Evolutionary conservation across 371 early-diverging fungal species (phyloP).

Genomic region (Saksenaea oblongispora): DNA sequence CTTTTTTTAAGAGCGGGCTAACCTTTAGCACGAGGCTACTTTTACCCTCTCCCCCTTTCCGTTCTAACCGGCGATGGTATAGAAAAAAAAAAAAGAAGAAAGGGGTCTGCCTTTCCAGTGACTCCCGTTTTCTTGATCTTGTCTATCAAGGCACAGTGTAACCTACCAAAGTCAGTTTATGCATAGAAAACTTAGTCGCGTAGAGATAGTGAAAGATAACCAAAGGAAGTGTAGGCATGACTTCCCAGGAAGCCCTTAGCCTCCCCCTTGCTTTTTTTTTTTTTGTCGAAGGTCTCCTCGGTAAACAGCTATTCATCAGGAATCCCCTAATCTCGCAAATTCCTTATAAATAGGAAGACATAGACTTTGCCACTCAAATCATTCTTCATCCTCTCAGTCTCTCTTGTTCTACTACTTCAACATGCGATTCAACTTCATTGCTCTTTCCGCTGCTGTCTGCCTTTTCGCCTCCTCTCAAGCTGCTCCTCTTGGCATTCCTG

Average conservation of each 20-base stretch:
- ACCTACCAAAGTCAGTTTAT: neutral
- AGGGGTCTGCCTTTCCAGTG: neutral
- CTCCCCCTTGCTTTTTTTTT: too few species aligned
- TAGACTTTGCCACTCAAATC: neutral
- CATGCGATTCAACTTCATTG: constrained; percentile 16
- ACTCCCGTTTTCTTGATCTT: neutral
- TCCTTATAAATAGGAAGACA: neutral
- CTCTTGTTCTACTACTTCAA: neutral
- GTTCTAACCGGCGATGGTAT: neutral
- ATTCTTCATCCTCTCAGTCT: neutral
- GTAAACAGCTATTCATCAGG: too few species aligned
- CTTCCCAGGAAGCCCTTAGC: too few species aligned
- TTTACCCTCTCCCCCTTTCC: neutral
- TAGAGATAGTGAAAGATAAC: too few species aligned
- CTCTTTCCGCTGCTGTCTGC: constrained; percentile 13
- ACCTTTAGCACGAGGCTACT: neutral
- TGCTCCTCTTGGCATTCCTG: constrained; percentile 4
- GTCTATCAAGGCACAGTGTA: neutral
- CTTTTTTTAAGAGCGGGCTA: too few species aligned
- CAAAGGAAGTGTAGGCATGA: too few species aligned
- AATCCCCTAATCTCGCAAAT: neutral
- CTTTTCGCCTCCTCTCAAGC: constrained; percentile 10
- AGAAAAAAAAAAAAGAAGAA: neutral
- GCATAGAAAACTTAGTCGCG: neutral
- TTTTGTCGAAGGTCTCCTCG: too few species aligned